Percentiles rank a stretch among this genome's conserved stretches.
Conservation (phyloP, 2,329 filamentous ascomycete genomes). For the Cytospora piceicola region DNA sequence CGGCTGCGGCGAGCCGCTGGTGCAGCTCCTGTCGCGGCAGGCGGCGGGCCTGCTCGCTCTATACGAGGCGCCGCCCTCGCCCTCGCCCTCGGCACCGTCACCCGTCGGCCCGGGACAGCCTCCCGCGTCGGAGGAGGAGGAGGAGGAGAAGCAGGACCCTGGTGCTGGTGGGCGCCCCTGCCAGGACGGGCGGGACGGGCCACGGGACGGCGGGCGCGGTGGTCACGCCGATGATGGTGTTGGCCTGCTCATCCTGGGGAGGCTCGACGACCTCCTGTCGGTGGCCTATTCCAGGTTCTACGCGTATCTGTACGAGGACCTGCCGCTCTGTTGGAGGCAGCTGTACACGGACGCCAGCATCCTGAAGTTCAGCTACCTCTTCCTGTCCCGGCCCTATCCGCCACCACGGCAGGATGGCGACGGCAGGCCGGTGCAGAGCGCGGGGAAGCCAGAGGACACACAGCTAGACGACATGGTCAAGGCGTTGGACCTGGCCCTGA, state of each 20-base stretch:
- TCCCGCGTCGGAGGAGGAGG: neutral
- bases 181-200: neutral
- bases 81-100: conserved; percentile 1
- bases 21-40: conserved; percentile 34
- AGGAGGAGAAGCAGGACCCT: neutral
- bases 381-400: conserved; percentile 31
- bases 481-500: conserved; percentile 74
- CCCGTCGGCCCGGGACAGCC: conserved; percentile 10
- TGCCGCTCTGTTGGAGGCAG: conserved; percentile 70
- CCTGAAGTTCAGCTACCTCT: conserved; percentile 56
- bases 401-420: neutral
- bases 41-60: conserved; percentile 28
- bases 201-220: neutral
- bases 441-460: conserved; percentile 23
- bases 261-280: conserved; percentile 60
- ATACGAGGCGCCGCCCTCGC: conserved; percentile 11
- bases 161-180: conserved; percentile 12
- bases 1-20: conserved; percentile 33
- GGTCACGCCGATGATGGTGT: neutral
- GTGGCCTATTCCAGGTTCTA: conserved; percentile 71
- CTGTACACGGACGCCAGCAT: conserved; percentile 74
- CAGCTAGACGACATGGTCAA: conserved; percentile 62
- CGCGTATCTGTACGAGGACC: conserved; percentile 67
- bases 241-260: conserved; percentile 37
- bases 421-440: conserved; percentile 4